Conservation (phyloP, 306 rosid species). For the Lathyrus oleraceus region DNA sequence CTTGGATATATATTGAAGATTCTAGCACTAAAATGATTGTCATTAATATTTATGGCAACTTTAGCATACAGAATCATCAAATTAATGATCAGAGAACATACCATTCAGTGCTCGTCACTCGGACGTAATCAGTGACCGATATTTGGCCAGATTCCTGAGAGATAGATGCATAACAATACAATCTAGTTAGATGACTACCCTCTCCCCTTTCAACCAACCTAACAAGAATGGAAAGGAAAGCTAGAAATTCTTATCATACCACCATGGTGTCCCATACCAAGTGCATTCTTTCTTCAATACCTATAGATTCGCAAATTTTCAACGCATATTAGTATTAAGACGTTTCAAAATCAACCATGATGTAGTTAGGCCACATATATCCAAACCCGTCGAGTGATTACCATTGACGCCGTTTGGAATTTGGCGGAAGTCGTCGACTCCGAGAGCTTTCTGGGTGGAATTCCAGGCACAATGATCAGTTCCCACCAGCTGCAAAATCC, state of each 20-base stretch:
- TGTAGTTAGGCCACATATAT: conserved; percentile 19
- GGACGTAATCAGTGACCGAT: conserved; percentile 75
- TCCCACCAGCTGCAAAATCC: conserved; percentile 70
- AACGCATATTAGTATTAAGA: conserved; percentile 13
- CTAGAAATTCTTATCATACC: conserved; percentile 55
- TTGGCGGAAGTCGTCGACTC: conserved; percentile 80
- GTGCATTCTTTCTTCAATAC: conserved; percentile 97
- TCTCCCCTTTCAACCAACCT: conserved; percentile 19
- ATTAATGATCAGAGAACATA: conserved; percentile 29
- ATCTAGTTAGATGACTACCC: background rate
- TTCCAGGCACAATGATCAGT: conserved; percentile 84
- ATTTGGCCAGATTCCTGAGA: conserved; percentile 59
- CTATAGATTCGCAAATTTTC: conserved; percentile 45
- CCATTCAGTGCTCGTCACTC: conserved; percentile 88
- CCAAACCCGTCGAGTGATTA: conserved; percentile 38
- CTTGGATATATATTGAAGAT: conserved; percentile 92
- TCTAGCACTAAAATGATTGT: conserved; percentile 64
- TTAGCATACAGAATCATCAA: background rate
- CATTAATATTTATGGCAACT: background rate
- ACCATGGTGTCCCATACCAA: conserved; percentile 89
- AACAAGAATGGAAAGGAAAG: conserved; percentile 14
- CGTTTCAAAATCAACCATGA: conserved; percentile 33
- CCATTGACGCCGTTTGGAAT: conserved; percentile 94
- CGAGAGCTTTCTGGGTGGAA: conserved; percentile 80
- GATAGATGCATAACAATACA: background rate